Conservation (phyloP, 2,329 filamentous ascomycete species). For the Seiridium unicorne region DNA sequence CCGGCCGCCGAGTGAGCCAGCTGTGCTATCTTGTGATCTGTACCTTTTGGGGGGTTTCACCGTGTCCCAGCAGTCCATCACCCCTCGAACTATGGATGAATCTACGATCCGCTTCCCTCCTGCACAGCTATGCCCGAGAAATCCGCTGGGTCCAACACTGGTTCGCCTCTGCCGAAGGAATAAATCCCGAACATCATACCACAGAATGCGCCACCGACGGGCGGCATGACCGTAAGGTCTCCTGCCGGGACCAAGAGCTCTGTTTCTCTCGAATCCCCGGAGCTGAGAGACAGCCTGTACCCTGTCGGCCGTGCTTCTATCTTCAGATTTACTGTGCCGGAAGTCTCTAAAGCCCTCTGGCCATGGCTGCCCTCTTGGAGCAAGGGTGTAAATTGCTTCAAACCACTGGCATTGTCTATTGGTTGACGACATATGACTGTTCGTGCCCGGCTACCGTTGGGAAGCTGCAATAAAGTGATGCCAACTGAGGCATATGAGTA, state of each 20-base stretch:
- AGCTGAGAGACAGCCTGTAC: slow-evolving; percentile 15
- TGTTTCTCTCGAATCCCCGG: background rate
- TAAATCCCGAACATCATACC: slow-evolving; percentile 30
- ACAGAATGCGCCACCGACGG: slow-evolving; percentile 27
- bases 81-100: no score
- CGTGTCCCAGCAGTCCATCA: no score
- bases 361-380: background rate
- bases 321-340: slow-evolving; percentile 9
- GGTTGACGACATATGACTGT: slow-evolving; percentile 18
- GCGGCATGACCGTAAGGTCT: slow-evolving; percentile 24
- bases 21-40: no score
- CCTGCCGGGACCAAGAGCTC: slow-evolving; percentile 14
- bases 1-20: no score
- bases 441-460: slow-evolving; percentile 9
- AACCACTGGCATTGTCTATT: slow-evolving; percentile 16
- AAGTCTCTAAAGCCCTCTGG: background rate
- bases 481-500: slow-evolving; percentile 33
- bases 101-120: background rate
- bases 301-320: slow-evolving; percentile 15
- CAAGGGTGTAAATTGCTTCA: slow-evolving; percentile 5
- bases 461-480: slow-evolving; percentile 18
- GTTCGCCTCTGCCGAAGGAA: slow-evolving; percentile 25
- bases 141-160: slow-evolving; percentile 28
- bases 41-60: no score
- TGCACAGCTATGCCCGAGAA: slow-evolving; percentile 20